Evolutionary conservation across 805 yeast species (phyloP).

Genomic region (Brettanomyces anomalus): DNA sequence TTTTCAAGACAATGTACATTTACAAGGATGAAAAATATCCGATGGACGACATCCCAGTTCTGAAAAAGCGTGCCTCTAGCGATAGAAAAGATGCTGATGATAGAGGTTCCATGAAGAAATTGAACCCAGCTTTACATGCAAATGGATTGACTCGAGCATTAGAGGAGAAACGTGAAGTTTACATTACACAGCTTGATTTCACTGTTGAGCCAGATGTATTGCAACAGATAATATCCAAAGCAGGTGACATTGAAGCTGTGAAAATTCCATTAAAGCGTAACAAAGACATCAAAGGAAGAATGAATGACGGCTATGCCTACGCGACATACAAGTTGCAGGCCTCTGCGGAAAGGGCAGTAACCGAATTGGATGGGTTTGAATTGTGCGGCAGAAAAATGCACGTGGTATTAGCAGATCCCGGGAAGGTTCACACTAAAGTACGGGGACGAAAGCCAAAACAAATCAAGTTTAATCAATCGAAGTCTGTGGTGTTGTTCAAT

Average conservation of each 20-base stretch:
- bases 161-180: slow-evolving; percentile 42
- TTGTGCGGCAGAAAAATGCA: slow-evolving; percentile 39
- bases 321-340: slow-evolving; percentile 35
- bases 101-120: slow-evolving; percentile 14
- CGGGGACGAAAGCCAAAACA: neutral
- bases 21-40: neutral
- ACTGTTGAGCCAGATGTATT: slow-evolving; percentile 32
- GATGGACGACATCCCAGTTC: neutral
- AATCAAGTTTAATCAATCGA: neutral
- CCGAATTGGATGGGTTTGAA: slow-evolving; percentile 28
- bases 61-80: neutral
- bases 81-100: neutral
- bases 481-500: neutral
- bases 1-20: neutral
- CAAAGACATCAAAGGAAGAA: slow-evolving; percentile 23
- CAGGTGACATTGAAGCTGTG: slow-evolving; percentile 46
- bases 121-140: no score
- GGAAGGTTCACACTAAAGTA: neutral
- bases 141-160: no score
- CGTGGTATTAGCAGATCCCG: slow-evolving; percentile 37
- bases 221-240: slow-evolving; percentile 32
- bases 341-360: slow-evolving; percentile 40
- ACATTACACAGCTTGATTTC: slow-evolving; percentile 45
- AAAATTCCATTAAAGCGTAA: slow-evolving; percentile 34
- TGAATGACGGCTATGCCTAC: slow-evolving; percentile 62